phyloP scores from a whole-genome alignment of 192 early-diverging fungal species.

The Dispira simplex region DNA sequence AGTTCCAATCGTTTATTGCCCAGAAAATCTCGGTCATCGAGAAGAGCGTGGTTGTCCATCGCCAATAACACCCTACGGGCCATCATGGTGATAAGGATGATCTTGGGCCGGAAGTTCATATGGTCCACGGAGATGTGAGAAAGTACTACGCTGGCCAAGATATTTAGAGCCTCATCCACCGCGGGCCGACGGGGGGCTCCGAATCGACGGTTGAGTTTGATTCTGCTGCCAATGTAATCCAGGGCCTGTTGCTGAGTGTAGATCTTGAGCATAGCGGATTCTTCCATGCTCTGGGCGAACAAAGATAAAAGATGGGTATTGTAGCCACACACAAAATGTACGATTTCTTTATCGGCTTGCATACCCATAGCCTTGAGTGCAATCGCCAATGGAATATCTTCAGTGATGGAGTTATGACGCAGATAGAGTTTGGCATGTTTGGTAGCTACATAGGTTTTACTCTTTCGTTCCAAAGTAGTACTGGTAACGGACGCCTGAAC shows the following conservation, averaged over 20 bases:
- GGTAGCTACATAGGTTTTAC: conserved; percentile 70
- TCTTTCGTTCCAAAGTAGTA: conserved; percentile 86
- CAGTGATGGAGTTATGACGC: conserved; percentile 79
- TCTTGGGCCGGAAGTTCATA: conserved; percentile 80
- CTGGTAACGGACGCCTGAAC: conserved; percentile 78
- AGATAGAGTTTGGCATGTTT: conserved; percentile 54
- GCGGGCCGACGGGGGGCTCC: conserved; percentile 31
- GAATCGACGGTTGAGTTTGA: conserved; percentile 46
- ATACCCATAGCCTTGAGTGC: conserved; percentile 92
- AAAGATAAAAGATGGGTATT: conserved; percentile 68
- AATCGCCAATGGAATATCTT: conserved; percentile 76
- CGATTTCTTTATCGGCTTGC: conserved; percentile 87
- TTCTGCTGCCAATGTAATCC: conserved; percentile 68
- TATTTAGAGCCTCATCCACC: conserved; percentile 76
- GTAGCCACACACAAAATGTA: conserved; percentile 78
- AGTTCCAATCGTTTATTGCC: conserved; percentile 97
- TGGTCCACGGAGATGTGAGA: conserved; percentile 84
- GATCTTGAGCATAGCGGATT: conserved; percentile 51
- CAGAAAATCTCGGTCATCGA: conserved; percentile 95
- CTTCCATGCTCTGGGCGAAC: conserved; percentile 78
- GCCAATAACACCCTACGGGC: conserved; percentile 80
- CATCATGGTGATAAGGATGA: conserved; percentile 89
- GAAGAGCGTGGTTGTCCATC: conserved; percentile 56
- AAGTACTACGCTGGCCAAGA: conserved; percentile 71
- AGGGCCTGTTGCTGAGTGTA: conserved; percentile 88